Base-by-base conservation (phyloP, 2,329 filamentous ascomycete genomes). In the Cordyceps fumosorosea region DNA sequence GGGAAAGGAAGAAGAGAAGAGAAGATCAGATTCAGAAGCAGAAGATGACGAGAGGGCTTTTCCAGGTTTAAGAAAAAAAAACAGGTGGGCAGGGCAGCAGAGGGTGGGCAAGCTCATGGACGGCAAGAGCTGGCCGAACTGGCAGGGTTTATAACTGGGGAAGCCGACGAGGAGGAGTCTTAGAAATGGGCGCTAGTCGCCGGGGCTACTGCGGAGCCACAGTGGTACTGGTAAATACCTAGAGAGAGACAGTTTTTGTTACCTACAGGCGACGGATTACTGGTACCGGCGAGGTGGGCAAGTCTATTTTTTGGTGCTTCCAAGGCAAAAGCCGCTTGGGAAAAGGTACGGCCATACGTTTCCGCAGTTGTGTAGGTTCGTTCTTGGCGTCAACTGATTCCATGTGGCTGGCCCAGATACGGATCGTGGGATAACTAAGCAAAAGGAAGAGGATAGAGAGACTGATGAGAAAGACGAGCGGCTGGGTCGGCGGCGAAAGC, bases 51-150 rank as follows among this genome's bases (percentile, higher is more conserved):
- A 56, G 52, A 48, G 51, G 53, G 59, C 47, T 48, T 60, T 60
- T 53, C 20, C 47, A 48, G 53, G 53, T 53, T 54, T 34, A 56
- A 62, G 32, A 64, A 65, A 65, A 53, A 60, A 45, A 47, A 20
- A 53, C 7, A 48, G 47, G 32, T 55, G 59, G 51, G 52, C 42
- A 18, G 40, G 40, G 40, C 40, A 50, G 59, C 58, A 18, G 22
- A 37, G 26, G 55, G 57, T 24, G 48, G 50, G 16, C 42, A 51
- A 60, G 48, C 57, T 60, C 56, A 32, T 52, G 47, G 47, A 59
- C 57, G 57, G 57, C 57, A 60, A 53, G 57, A 60, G 57, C 57
- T 60, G 57, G 57, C 57, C 57, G 57, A 60, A 50, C 37, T 16
- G 48, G 48, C 48, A 60, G 48, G 57, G 48, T 44, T 45, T 60